These are phyloP conservation scores for Teratosphaeria viscida DNA, from an alignment of 2,329 filamentous ascomycete genomes.

Conservation along the genomic window DNA sequence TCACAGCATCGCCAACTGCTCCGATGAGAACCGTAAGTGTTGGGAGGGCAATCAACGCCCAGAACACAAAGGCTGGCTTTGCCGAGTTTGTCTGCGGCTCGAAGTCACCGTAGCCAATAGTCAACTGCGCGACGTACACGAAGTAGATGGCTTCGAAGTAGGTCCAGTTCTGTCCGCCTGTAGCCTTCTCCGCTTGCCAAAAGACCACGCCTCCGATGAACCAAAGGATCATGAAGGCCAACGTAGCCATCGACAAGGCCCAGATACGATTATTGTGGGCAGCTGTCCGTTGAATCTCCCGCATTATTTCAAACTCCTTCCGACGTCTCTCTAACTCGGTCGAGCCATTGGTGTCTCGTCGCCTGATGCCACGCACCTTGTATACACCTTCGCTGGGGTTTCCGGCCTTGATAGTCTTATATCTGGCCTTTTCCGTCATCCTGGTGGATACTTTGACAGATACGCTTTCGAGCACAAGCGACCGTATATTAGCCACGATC, in stretches of 20 bases:
- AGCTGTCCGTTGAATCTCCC: conserved; percentile 59
- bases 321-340: conserved; percentile 45
- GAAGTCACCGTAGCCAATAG: conserved; percentile 75
- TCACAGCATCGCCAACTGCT: conserved; percentile 61
- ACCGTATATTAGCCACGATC: conserved; percentile 51
- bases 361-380: conserved; percentile 3
- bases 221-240: conserved; percentile 65
- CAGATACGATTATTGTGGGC: conserved; percentile 59
- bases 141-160: conserved; percentile 82
- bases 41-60: conserved; percentile 73
- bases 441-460: conserved; percentile 49
- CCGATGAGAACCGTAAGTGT: conserved; percentile 78
- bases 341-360: conserved; percentile 26
- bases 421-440: conserved; percentile 44
- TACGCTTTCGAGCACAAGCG: conserved; percentile 46
- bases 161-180: conserved; percentile 40
- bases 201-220: conserved; percentile 69
- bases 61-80: conserved; percentile 81
- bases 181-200: conserved; percentile 45
- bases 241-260: conserved; percentile 55
- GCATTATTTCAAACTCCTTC: conserved; percentile 42
- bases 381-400: conserved; percentile 33
- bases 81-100: conserved; percentile 64
- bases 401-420: conserved; percentile 32
- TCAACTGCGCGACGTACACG: conserved; percentile 67